These are phyloP conservation scores for Globisporangium paddicum DNA, from an alignment of 352 stramenopile species.

Conservation along the genomic window DNA sequence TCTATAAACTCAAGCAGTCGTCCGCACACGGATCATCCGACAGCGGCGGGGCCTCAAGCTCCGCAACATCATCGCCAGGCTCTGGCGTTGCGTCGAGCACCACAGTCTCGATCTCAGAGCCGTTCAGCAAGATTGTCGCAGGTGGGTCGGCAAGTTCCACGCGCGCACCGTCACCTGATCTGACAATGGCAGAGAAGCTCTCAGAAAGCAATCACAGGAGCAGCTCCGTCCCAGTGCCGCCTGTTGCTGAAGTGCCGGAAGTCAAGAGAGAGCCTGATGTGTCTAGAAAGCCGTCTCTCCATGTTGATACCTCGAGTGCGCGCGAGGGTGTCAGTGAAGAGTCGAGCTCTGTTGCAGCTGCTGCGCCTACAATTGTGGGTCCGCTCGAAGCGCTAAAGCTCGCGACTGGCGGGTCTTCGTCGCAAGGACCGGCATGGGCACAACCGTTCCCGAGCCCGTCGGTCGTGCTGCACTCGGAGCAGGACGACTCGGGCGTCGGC, in stretches of 20 bases:
- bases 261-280: conserved; percentile 3
- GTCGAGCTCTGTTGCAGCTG: conserved; percentile 9
- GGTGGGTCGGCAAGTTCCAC: conserved; percentile 7
- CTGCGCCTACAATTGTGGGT: conserved; percentile 35
- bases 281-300: conserved; percentile 33
- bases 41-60: conserved; percentile 7
- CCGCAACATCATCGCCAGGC: conserved; percentile 17
- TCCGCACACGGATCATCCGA: conserved; percentile 12
- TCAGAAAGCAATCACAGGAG: conserved; percentile 1
- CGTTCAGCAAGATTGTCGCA: conserved; percentile 50
- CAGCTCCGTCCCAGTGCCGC: not conserved
- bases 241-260: not conserved
- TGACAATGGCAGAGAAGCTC: conserved; percentile 9
- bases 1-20: conserved; percentile 55
- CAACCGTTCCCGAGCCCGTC: conserved; percentile 58
- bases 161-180: conserved; percentile 14
- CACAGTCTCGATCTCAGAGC: conserved; percentile 17
- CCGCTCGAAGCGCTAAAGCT: conserved; percentile 71
- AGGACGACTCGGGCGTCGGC: conserved; percentile 23
- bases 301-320: conserved; percentile 39
- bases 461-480: conserved; percentile 22
- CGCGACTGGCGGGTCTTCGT: conserved; percentile 43
- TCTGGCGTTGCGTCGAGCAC: conserved; percentile 9
- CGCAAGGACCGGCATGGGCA: conserved; percentile 59
- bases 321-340: conserved; percentile 11